Evolutionary conservation across 2,329 filamentous ascomycete genomes (phyloP), one percentile per base, ranked within the genome.

Genomic region (Diaporthe helianthi): DNA sequence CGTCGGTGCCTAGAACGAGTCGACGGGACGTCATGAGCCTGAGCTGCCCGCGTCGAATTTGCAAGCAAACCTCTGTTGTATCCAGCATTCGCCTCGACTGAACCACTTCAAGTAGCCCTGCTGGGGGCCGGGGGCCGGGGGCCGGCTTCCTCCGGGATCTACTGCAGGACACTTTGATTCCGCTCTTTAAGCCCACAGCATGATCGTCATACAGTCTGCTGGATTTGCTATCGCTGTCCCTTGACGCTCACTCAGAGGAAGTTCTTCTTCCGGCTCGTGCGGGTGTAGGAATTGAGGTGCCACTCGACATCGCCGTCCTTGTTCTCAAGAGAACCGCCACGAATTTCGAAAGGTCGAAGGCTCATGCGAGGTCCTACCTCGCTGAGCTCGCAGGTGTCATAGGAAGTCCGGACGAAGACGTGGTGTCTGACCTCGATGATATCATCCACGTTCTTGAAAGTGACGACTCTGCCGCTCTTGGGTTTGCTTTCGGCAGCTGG

Each of bases 221-320:
- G 31, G 22, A 51, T 33, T 8, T 19, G 9, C 47, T 52, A 22
- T 22, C 22, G 10, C 24, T 0, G 33, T 6, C 36, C 22, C 1
- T n/a, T 31, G 29, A 4, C 41, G 22, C n/a, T 22, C 69, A 19
- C 41, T 89, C 81, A 98, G 67, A 98, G 85, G 78, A 97, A 97
- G 77, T 97, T 93, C 89, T 98, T 98, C 88, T 98, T 98, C 82
- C 90, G 90, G 75, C 92, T 91, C 17, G 95, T 98, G 74, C 96
- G 87, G 10, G 95, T 99, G 80, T 97, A 99, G 78, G 98, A 95
- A 71, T 93, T 97, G 72, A 99, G 85, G 72, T 96, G 92, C 96
- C 96, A 99, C 81, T 99, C 96, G 5, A 97, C 90, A 80, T 99
- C 96, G 4, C 95, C 95, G 74, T 97, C 93, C 80, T 97, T 97